Evolutionary conservation across 23 red algal genomes (phyloP).

Genomic region (Agarophyton chilense): DNA sequence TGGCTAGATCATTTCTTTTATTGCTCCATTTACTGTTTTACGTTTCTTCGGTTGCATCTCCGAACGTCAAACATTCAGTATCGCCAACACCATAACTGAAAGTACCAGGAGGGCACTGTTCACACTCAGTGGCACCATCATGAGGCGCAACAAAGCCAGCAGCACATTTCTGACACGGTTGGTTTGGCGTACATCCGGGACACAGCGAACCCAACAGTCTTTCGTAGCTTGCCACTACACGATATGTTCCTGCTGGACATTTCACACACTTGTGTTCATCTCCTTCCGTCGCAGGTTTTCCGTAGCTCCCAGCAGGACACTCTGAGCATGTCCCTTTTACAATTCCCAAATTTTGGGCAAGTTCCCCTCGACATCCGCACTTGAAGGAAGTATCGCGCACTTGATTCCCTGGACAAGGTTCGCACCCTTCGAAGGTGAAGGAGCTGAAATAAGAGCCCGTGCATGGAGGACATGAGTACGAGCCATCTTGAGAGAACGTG

Average conservation of each 20-base stretch:
- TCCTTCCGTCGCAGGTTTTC: neutral
- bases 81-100: conserved; percentile 13
- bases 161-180: neutral
- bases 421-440: neutral
- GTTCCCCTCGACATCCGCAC: neutral
- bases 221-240: neutral
- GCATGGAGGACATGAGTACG: neutral
- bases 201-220: neutral
- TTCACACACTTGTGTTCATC: neutral
- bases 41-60: no score
- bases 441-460: no score
- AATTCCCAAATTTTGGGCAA: neutral
- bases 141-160: neutral
- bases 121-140: conserved; percentile 1
- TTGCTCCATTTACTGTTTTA: no score
- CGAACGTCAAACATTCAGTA: conserved; percentile 21
- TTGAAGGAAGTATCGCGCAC: neutral
- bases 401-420: neutral
- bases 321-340: conserved; percentile 8
- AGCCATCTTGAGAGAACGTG: neutral
- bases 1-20: no score
- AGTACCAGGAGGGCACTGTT: neutral
- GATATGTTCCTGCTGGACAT: conserved; percentile 20
- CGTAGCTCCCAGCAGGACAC: conserved; percentile 1
- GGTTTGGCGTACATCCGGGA: neutral